Evolutionary conservation across 2,329 filamentous ascomycete genomes (phyloP).

Genomic region (Endothia cerciana): DNA sequence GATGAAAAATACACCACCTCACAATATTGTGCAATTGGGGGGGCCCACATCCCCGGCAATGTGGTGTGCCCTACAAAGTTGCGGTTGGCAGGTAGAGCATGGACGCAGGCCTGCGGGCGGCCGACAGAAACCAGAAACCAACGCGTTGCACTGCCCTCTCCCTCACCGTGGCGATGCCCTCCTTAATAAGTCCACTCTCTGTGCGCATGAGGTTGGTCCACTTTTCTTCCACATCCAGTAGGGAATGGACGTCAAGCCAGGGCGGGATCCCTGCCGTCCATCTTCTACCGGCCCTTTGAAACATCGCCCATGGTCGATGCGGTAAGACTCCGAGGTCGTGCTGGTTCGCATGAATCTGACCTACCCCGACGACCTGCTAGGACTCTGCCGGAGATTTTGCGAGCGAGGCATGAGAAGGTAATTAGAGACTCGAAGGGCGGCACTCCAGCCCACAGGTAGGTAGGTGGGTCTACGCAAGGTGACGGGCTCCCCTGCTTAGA

Average conservation of each 20-base stretch:
- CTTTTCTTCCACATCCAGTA: not conserved
- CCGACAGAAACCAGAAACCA: not conserved
- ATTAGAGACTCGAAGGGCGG: too few relatives aligned
- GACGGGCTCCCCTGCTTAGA: not conserved
- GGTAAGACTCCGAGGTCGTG: not conserved
- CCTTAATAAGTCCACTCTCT: constrained; percentile 3
- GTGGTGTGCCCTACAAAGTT: not conserved
- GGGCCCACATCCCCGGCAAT: constrained; percentile 1
- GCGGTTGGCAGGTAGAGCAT: not conserved
- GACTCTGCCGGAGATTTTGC: not conserved
- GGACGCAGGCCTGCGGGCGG: not conserved
- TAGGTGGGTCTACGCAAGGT: not conserved
- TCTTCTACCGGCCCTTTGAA: not conserved
- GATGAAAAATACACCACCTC: not conserved
- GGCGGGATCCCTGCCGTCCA: constrained; percentile 2
- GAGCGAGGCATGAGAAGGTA: not conserved
- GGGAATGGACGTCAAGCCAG: not conserved
- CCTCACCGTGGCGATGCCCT: not conserved
- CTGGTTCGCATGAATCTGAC: constrained; percentile 5
- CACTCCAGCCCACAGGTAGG: too few relatives aligned
- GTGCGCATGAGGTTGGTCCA: constrained; percentile 6
- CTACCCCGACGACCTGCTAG: not conserved
- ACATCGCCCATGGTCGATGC: constrained; percentile 1
- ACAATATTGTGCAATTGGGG: not conserved
- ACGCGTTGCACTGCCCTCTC: constrained; percentile 8